A percentile compares a stretch with the other conserved stretches of the same genome.
These are phyloP conservation scores for Ganoderma lingzhi DNA, from an alignment of 1,284 basidiomycete species.

Conservation along the genomic window DNA sequence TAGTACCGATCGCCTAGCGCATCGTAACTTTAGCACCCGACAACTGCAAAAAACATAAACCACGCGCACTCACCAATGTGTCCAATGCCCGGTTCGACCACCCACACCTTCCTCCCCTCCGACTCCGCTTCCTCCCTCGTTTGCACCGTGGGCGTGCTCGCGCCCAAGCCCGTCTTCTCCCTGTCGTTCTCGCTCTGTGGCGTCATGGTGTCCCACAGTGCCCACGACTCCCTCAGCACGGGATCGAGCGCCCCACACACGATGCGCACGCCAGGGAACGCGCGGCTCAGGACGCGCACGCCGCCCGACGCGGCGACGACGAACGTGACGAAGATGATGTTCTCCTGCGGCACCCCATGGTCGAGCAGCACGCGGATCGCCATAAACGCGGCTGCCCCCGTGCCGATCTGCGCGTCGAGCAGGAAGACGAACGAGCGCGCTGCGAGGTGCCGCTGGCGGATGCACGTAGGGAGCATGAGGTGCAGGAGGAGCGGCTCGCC, in stretches of 20 bases:
- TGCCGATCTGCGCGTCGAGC: conserved; percentile 97
- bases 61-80: conserved; percentile 67
- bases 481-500: conserved; percentile 93
- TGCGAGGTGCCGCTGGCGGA: conserved; percentile 74
- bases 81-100: conserved; percentile 84
- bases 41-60: conserved; percentile 34
- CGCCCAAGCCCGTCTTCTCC: conserved; percentile 19
- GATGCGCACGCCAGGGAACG: conserved; percentile 86
- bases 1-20: conserved; percentile 59
- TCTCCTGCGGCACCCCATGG: conserved; percentile 88
- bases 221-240: conserved; percentile 75
- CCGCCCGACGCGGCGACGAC: conserved; percentile 88
- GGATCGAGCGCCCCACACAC: conserved; percentile 87
- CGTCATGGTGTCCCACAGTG: conserved; percentile 50
- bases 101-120: conserved; percentile 70
- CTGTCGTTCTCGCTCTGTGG: conserved; percentile 50
- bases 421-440: conserved; percentile 84
- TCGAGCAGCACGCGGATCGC: conserved; percentile 95
- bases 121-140: conserved; percentile 41
- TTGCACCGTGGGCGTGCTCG: conserved; percentile 29
- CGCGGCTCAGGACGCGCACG: conserved; percentile 76
- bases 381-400: conserved; percentile 96
- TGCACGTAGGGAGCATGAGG: conserved; percentile 76
- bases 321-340: conserved; percentile 90
- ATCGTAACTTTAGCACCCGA: conserved; percentile 48